Evolutionary conservation across 306 rosid genomes (phyloP).

Genomic region (Macrotyloma uniflorum): DNA sequence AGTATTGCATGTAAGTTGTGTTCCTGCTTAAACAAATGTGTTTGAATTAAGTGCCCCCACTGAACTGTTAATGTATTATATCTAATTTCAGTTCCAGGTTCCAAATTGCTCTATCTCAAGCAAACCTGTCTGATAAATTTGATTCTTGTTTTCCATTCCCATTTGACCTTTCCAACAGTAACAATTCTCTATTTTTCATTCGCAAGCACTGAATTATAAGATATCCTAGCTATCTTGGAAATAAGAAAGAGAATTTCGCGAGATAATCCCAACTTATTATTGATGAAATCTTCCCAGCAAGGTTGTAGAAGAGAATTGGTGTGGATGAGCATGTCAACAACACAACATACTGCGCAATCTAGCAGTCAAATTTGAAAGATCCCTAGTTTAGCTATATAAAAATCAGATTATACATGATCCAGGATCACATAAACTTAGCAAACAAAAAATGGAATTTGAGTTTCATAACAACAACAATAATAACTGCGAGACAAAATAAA

Average conservation of each 20-base stretch:
- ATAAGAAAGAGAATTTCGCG: background rate
- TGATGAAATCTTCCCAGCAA: background rate
- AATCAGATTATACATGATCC: background rate
- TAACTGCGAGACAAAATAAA: background rate
- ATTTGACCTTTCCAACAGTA: background rate
- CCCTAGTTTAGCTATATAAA: background rate
- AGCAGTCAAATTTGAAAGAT: background rate
- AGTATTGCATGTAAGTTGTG: background rate
- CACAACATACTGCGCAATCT: background rate
- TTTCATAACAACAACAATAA: background rate
- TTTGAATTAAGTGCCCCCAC: conserved; percentile 3
- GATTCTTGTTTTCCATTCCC: background rate
- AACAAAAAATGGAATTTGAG: background rate
- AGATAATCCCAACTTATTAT: background rate
- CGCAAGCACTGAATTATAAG: background rate
- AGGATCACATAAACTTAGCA: background rate
- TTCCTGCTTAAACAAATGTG: background rate
- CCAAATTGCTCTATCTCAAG: background rate
- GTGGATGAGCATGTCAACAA: background rate
- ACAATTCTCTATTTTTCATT: background rate
- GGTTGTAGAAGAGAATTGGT: background rate
- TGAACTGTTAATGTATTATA: background rate
- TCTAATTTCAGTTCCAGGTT: conserved; percentile 4
- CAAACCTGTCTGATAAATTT: conserved; percentile 6
- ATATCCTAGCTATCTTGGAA: background rate